These are phyloP conservation scores for Medicago arabica DNA, from an alignment of 306 rosid species.

Conservation along the genomic window DNA sequence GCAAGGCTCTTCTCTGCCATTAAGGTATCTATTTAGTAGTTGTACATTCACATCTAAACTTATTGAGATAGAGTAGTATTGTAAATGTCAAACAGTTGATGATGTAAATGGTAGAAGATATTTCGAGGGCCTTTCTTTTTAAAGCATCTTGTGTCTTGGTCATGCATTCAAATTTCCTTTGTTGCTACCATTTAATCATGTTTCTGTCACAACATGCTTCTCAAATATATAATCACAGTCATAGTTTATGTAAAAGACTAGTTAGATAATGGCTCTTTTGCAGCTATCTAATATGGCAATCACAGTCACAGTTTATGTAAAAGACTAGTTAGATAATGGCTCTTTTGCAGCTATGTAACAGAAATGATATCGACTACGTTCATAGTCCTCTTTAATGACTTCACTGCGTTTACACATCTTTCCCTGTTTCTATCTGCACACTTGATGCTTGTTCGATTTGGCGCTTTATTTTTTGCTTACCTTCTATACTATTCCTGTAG, in stretches of 20 bases:
- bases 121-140: constrained; percentile 2
- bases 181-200: constrained; percentile 29
- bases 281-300: not conserved
- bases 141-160: constrained; percentile 14
- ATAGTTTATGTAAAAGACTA: not conserved
- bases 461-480: constrained; percentile 6
- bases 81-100: not conserved
- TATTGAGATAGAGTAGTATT: constrained; percentile 25
- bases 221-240: not conserved
- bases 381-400: not conserved
- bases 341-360: not conserved
- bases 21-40: constrained; percentile 57
- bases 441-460: not conserved
- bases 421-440: not conserved
- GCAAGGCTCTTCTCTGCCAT: constrained; percentile 92
- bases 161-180: constrained; percentile 5
- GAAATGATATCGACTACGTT: not conserved
- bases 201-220: constrained; percentile 2
- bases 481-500: not conserved
- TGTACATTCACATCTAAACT: constrained; percentile 10
- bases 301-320: not conserved
- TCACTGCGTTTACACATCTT: not conserved
- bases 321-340: not conserved
- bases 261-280: not conserved
- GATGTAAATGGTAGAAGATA: constrained; percentile 19